These are phyloP conservation scores for Hypoxylon perforatum DNA, from an alignment of 495 filamentous ascomycete genomes.

Conservation along the genomic window DNA sequence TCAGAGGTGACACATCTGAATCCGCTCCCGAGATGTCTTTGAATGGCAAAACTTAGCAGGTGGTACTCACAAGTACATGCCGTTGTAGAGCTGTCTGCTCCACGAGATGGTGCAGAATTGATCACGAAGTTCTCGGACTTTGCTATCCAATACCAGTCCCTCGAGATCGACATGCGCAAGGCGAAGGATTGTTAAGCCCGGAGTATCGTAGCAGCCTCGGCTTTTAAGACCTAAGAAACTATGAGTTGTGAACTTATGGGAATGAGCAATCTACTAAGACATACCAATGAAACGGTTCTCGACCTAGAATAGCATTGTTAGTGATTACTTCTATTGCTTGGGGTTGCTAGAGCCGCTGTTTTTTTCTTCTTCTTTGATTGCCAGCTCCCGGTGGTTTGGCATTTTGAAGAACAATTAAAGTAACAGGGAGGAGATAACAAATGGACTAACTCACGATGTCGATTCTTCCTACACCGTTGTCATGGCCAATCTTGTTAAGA, in stretches of 20 bases:
- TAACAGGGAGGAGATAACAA: no score
- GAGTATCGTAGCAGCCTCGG: conserved; percentile 91
- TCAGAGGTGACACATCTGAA: no score
- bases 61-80: conserved; percentile 65
- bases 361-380: no score
- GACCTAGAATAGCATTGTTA: conserved; percentile 2
- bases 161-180: conserved; percentile 85
- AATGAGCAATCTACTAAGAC: no score
- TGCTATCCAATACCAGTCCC: conserved; percentile 84
- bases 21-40: no score
- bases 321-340: not conserved
- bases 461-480: conserved; percentile 84
- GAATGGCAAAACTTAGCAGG: no score
- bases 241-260: no score
- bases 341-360: no score
- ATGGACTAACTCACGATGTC: conserved; percentile 72
- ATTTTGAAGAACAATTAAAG: no score
- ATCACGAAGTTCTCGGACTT: conserved; percentile 87
- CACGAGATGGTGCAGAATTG: conserved; percentile 82
- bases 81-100: conserved; percentile 82
- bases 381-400: no score
- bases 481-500: conserved; percentile 80
- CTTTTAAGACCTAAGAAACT: conserved; percentile 62
- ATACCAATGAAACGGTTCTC: conserved; percentile 84
- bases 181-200: conserved; percentile 75